Evolutionary conservation across 148 eudicot species (phyloP).

Genomic region (Simmondsia chinensis): DNA sequence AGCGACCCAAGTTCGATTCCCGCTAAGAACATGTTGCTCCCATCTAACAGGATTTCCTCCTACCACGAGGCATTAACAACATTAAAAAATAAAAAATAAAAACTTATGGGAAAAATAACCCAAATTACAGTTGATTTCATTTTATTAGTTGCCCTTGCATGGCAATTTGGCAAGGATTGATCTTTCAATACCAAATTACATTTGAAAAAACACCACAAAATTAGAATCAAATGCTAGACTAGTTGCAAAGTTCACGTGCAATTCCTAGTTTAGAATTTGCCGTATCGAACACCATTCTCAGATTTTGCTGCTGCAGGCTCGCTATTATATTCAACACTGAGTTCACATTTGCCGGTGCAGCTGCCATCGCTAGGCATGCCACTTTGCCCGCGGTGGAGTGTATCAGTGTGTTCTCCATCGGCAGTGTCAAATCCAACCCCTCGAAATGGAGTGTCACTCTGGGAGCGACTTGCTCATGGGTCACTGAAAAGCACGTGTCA

Average conservation of each 20-base stretch:
- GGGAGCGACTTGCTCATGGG: slow-evolving; percentile 45
- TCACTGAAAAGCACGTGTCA: slow-evolving; percentile 75
- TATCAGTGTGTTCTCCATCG: slow-evolving; percentile 73
- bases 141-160: too few species aligned
- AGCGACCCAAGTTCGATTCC: too few species aligned
- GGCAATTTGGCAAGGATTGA: too few species aligned
- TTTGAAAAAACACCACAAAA: too few species aligned
- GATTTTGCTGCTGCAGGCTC: slow-evolving; percentile 87
- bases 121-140: too few species aligned
- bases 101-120: too few species aligned
- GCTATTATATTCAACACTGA: slow-evolving; percentile 73
- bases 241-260: slow-evolving; percentile 75
- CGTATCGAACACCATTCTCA: slow-evolving; percentile 65
- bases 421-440: slow-evolving; percentile 49
- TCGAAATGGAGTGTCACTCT: slow-evolving; percentile 49
- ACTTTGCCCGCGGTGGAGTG: slow-evolving; percentile 60
- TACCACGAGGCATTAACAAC: background rate
- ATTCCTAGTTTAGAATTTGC: slow-evolving; percentile 63
- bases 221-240: background rate
- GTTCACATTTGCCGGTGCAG: slow-evolving; percentile 46
- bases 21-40: background rate
- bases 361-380: slow-evolving; percentile 84
- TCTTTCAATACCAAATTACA: too few species aligned
- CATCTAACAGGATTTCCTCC: background rate
- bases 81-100: background rate